phyloP scores from a whole-genome alignment of 1,284 basidiomycete species.

The Psilocybe mexicana region DNA sequence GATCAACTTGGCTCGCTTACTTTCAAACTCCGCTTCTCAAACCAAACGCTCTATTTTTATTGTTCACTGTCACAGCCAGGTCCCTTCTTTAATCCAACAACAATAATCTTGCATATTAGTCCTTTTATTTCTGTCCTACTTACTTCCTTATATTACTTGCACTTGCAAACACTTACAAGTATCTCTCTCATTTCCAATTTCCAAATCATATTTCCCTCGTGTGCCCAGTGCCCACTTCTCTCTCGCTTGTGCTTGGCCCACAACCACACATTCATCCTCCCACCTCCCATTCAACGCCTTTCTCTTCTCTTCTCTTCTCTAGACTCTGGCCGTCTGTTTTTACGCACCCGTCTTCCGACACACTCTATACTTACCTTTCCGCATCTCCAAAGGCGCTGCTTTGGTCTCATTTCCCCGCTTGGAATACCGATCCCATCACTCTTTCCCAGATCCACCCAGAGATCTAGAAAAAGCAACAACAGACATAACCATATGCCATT shows the following conservation, averaged over 20 bases:
- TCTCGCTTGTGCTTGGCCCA: constrained; percentile 1
- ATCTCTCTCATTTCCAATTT: not conserved
- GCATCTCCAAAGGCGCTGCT: not conserved
- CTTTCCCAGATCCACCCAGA: constrained; percentile 2
- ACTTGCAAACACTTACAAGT: too few relatives aligned
- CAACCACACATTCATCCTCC: not conserved
- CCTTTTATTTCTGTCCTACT: not conserved
- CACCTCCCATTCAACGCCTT: not conserved
- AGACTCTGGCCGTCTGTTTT: not conserved
- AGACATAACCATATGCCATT: not conserved
- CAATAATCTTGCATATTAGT: not conserved
- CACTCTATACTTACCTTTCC: not conserved
- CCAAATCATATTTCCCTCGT: constrained; percentile 12
- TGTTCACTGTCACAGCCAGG: constrained; percentile 10
- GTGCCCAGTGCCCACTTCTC: constrained; percentile 4
- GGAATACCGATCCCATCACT: constrained; percentile 4
- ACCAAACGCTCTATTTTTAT: constrained; percentile 21
- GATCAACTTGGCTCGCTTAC: constrained; percentile 20
- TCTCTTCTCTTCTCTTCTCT: too few relatives aligned
- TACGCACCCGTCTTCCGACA: not conserved
- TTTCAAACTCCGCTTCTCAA: constrained; percentile 34
- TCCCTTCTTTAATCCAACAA: not conserved
- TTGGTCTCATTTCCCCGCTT: constrained; percentile 1
- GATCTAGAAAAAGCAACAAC: not conserved
- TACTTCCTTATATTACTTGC: not conserved